Base-by-base conservation (phyloP, 225 moss, liverwort and hornwort species). In the Bryum argenteum region DNA sequence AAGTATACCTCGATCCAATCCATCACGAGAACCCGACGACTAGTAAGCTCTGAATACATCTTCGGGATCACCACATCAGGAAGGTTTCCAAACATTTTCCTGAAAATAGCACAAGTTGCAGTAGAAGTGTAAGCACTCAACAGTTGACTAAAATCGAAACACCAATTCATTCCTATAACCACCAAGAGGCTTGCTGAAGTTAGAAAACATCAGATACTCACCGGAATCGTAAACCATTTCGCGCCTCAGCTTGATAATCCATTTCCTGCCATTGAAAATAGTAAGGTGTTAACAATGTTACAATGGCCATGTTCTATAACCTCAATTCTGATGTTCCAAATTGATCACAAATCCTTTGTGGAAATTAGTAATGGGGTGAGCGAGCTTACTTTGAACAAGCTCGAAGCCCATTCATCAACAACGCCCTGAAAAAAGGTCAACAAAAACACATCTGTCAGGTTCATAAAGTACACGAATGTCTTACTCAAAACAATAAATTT, bases 321-420 rank as follows among this genome's bases (percentile, higher is more conserved):
- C 5, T 2, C 5, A n/a, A n/a, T n/a, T n/a, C 2, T 28, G 28
- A 33, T 5, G 33, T 33, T 6, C 5, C 5, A 33, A 6, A 33
- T 33, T 6, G 7, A 33, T 33, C 33, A 33, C 33, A 33, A 33
- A 33, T 5, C 33, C 33, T 33, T n/a, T n/a, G n/a, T n/a, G n/a
- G n/a, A n/a, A n/a, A n/a, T n/a, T n/a, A n/a, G n/a, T n/a, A n/a
- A n/a, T n/a, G n/a, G n/a, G 57, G 48, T 47, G 22, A 18, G 63
- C 20, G 41, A 20, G 33, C 72, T 68, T 66, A 94, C 94, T 87
- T 76, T 86, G 40, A 92, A 95, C 64, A 95, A 84, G 69, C 92
- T 95, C 18, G 90, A 78, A 59, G 92, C 95, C 95, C 95, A 95
- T 76, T 95, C 95, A 70, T 95, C 95, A 60, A 95, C 84, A 70